These are phyloP conservation scores for Chondrus crispus DNA, from an alignment of 23 red algal genomes.

Conservation along the genomic window DNA sequence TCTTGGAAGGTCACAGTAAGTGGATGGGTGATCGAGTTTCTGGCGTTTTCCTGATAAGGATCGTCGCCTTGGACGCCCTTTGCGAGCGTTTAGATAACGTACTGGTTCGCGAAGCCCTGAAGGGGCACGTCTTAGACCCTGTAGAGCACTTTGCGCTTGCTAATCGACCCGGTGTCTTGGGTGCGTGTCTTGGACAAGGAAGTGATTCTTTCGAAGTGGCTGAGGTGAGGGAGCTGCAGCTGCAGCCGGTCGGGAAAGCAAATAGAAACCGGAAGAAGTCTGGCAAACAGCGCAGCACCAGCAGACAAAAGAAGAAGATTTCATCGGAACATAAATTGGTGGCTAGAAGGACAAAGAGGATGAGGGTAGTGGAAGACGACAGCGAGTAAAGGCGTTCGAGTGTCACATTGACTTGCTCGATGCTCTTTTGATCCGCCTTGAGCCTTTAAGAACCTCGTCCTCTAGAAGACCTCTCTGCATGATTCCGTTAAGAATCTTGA, in stretches of 20 bases:
- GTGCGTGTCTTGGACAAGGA: not conserved
- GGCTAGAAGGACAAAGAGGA: not conserved
- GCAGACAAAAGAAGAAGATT: not conserved
- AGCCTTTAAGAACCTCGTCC: not conserved
- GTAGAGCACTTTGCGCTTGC: not conserved
- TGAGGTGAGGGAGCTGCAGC: not conserved
- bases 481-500: not conserved
- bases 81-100: not conserved
- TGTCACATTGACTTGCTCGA: not conserved
- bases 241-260: not conserved
- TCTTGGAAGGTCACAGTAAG: too few species aligned
- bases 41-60: too few species aligned
- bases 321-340: not conserved
- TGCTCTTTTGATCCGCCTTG: not conserved
- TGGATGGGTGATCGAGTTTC: too few species aligned
- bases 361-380: not conserved
- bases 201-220: not conserved
- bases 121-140: not conserved
- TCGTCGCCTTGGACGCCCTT: too few species aligned
- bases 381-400: not conserved
- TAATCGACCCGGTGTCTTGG: not conserved
- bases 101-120: not conserved
- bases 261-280: not conserved
- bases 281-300: not conserved
- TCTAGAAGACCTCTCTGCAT: not conserved